Conservation (phyloP, 176 grass and related monocot species). For the sorghum (Sorghum bicolor) region Sorghum_bicolor_NCBIv3 NC_012875.2:54426501-54427000, state of each 20-base stretch:
- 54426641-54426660: no score
- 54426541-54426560: not conserved
- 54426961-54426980: not conserved
- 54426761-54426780: not conserved
- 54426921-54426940: not conserved
- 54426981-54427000: no score
- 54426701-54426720: not conserved
- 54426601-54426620: no score
- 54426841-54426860: not conserved
- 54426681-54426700: not conserved
- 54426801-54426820: no score
- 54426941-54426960: not conserved
- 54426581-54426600: not conserved
- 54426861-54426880: not conserved
- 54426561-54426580: not conserved
- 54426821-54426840: conserved; percentile 4
- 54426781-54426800: not conserved
- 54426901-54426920: not conserved
- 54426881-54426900: not conserved
- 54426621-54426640: not conserved
- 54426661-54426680: not conserved
- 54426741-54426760: not conserved
- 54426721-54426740: not conserved
- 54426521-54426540: not conserved
- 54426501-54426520: not conserved